Percentiles rank a stretch among this genome's conserved stretches.
Evolutionary conservation across 352 stramenopile species (phyloP).

Genomic region (Globisporangium iwayamae): DNA sequence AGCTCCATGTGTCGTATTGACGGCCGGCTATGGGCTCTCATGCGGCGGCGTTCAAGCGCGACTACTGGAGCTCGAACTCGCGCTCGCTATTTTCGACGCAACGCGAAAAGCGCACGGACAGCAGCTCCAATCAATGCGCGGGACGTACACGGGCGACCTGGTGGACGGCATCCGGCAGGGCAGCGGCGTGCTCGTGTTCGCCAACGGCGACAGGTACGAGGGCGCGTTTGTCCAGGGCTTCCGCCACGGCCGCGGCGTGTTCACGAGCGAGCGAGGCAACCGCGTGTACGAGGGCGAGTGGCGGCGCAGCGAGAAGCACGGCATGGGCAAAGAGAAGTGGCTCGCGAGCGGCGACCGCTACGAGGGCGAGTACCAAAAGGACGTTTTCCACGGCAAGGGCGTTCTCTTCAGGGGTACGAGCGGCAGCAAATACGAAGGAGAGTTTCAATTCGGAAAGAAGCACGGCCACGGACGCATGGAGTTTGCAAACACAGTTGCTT

Average conservation of each 20-base stretch:
- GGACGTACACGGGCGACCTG: constrained; percentile 47
- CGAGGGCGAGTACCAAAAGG: constrained; percentile 57
- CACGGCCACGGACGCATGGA: constrained; percentile 64
- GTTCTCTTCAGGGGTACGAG: constrained; percentile 32
- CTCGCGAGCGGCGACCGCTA: constrained; percentile 49
- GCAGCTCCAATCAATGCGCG: constrained; percentile 28
- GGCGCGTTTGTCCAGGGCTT: constrained; percentile 63
- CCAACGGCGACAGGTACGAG: constrained; percentile 63
- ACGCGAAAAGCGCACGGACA: not conserved
- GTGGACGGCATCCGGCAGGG: constrained; percentile 56
- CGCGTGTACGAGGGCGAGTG: constrained; percentile 64
- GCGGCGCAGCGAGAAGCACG: constrained; percentile 47
- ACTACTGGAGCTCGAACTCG: not conserved
- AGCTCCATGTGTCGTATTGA: not conserved
- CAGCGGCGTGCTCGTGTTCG: constrained; percentile 46
- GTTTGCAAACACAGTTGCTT: constrained; percentile 18
- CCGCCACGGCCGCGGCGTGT: constrained; percentile 46
- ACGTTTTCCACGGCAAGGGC: constrained; percentile 57
- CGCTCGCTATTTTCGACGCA: not conserved
- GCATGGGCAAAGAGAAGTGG: constrained; percentile 54
- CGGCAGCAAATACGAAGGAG: constrained; percentile 54
- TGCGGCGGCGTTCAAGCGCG: not conserved
- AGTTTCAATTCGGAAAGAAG: constrained; percentile 47
- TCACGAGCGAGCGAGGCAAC: constrained; percentile 47
- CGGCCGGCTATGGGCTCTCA: not conserved